Percentiles rank a stretch among this genome's conserved stretches.
Evolutionary conservation across 768 basidiomycete genomes (phyloP).

Genomic region (Calocybe indica): DNA sequence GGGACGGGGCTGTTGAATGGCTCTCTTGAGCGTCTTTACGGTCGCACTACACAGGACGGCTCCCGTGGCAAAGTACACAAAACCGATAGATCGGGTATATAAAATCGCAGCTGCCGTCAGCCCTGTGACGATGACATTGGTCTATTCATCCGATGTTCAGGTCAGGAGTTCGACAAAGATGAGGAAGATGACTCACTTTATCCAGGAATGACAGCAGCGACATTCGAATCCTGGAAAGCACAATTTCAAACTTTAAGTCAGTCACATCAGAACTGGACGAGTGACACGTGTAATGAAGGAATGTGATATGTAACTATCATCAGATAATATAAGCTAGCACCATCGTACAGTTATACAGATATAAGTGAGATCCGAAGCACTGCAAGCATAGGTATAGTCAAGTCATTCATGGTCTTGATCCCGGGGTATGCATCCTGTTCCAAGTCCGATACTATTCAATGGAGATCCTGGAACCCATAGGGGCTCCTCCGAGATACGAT

Average conservation of each 20-base stretch:
- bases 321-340: constrained; percentile 5
- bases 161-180: background rate
- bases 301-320: no score
- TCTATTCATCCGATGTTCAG: constrained; percentile 28
- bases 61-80: constrained; percentile 54
- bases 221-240: constrained; percentile 3
- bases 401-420: no score
- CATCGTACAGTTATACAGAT: constrained; percentile 1
- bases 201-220: constrained; percentile 33
- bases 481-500: constrained; percentile 47
- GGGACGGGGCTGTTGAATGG: constrained; percentile 65
- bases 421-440: no score
- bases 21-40: constrained; percentile 56
- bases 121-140: constrained; percentile 48
- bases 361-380: background rate
- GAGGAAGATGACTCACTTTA: constrained; percentile 20
- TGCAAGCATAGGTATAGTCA: no score
- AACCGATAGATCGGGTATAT: constrained; percentile 57
- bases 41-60: constrained; percentile 49
- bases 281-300: no score
- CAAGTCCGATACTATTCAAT: constrained; percentile 49
- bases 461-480: constrained; percentile 61
- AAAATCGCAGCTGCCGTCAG: constrained; percentile 45
- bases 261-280: no score
- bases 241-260: no score